Base-by-base conservation (phyloP, 106 monocot species). In the Dendrobium catenatum region DNA sequence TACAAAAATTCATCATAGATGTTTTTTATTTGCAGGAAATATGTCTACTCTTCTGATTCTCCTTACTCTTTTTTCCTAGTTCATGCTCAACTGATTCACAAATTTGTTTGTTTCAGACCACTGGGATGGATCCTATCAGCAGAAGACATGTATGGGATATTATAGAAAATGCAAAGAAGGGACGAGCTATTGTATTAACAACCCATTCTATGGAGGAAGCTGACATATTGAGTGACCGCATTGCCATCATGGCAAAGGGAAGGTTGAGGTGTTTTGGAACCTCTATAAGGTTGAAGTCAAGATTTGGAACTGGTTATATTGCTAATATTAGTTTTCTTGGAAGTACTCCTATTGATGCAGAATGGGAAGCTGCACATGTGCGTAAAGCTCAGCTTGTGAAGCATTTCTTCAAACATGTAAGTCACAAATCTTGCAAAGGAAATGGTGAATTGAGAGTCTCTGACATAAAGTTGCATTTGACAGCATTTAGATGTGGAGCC, bases 171-270 rank as follows among this genome's bases (percentile, higher is more conserved):
- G 93, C 91, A 42, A 96, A 94, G 80, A 96, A 94, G 85, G 91
- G 93, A 78, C 85, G 93, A 61, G 90, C 96, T 54, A 94, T 96
- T 19, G 80, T 96, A 76, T 87, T 96, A 80, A 96, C 96, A 17
- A 96, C 96, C 48, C 96, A 96, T 75, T 96, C 96, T 18, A 94
- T 96, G 96, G 96, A 96, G 79, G 96, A 96, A 86, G 96, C 93
- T 42, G 96, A 96, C 77, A 94, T 96, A 55, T 80, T 96, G 59
- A 85, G 96, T 56, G 96, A 96, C 61, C 91, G 93, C 41, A 93
- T 96, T 73, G 93, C 90, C 16, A 96, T 96, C 72, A 96, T 96
- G 96, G 96, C 96, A 3, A 96, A 96, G 66, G 96, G 96, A 79
- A 93, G 83, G 80, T 87, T 96, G 42, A 91, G 93, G 15, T 96